Base-by-base conservation (phyloP, 306 rosid genomes). In the Vigna reflexopilosa region DNA sequence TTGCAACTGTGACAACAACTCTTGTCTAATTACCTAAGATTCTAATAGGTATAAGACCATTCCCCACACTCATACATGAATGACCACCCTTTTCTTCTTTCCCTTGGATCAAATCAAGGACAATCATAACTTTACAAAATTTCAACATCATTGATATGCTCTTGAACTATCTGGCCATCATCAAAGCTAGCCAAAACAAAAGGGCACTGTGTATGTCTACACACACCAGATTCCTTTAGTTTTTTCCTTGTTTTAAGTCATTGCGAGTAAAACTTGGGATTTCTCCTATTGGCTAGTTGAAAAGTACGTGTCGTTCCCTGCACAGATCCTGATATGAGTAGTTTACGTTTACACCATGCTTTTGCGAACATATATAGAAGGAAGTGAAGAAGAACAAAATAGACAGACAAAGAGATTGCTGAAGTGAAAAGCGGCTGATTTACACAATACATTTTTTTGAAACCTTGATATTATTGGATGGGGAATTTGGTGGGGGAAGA, bases 1-100 rank as follows among this genome's bases (percentile, higher is more conserved):
- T 80, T 24, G 56, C 30, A 85, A 83, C 87, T 82, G 82, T 80
- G 91, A 62, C 91, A 85, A 80, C 86, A 80, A 82, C 90, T 54
- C 77, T 32, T 83, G 86, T 88, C 86, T 64, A 79, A 67, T 83
- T 79, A 82, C 84, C 82, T 81, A 77, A 77, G 88, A 83, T 85
- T 87, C 83, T 83, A 86, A 85, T 86, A 61, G 89, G 78, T 85
- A 57, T 45, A 82, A 77, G 73, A 34, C 73, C 77, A 81, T 52
- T 83, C 84, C 83, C 77, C 80, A 48, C 84, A 15, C 22, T n/a
- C 45, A 36, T 38, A 69, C 67, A 66, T 76, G 52, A 71, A 20
- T 45, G 83, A 68, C 85, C 85, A 65, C 55, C 74, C 80, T 67
- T 45, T 75, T 72, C 20, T 59, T 34, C 76, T 73, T 76, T 67